Evolutionary conservation across 768 basidiomycete species (phyloP).

Genomic region (Pleurotus pulmonarius): DNA sequence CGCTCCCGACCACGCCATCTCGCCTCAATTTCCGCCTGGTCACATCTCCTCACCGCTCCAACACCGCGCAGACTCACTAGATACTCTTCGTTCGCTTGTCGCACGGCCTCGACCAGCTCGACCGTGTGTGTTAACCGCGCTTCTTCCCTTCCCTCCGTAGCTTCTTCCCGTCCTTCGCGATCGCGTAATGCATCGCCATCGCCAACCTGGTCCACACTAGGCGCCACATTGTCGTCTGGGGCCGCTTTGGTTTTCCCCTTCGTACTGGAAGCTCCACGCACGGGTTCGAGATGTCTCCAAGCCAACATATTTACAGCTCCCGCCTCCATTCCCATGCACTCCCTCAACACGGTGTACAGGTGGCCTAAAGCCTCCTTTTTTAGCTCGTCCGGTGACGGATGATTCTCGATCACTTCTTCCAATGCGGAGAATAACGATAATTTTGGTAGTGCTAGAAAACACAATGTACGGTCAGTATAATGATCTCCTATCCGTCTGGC

Average conservation of each 20-base stretch:
- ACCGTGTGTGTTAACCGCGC: constrained; percentile 15
- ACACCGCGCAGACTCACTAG: constrained; percentile 34
- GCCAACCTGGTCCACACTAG: constrained; percentile 13
- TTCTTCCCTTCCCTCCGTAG: constrained; percentile 12
- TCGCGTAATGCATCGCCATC: constrained; percentile 3
- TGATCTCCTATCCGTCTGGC: too few species aligned
- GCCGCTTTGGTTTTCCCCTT: background rate
- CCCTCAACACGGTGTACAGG: constrained; percentile 31
- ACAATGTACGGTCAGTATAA: too few species aligned
- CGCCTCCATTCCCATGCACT: constrained; percentile 2
- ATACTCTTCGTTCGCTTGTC: constrained; percentile 40
- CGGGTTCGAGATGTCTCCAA: constrained; percentile 1
- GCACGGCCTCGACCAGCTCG: constrained; percentile 49
- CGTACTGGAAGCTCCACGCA: background rate
- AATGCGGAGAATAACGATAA: constrained; percentile 38
- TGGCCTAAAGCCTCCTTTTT: constrained; percentile 33
- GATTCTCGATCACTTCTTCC: constrained; percentile 31
- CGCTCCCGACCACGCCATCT: too few species aligned
- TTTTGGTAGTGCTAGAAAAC: constrained; percentile 32
- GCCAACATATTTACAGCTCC: constrained; percentile 3
- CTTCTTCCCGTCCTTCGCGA: constrained; percentile 17
- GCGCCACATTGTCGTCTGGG: background rate
- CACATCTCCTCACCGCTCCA: background rate
- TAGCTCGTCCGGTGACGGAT: constrained; percentile 31
- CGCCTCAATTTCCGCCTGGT: too few species aligned